phyloP scores from a whole-genome alignment of 805 yeast species.

The Metschnikowia reukaufii region DNA sequence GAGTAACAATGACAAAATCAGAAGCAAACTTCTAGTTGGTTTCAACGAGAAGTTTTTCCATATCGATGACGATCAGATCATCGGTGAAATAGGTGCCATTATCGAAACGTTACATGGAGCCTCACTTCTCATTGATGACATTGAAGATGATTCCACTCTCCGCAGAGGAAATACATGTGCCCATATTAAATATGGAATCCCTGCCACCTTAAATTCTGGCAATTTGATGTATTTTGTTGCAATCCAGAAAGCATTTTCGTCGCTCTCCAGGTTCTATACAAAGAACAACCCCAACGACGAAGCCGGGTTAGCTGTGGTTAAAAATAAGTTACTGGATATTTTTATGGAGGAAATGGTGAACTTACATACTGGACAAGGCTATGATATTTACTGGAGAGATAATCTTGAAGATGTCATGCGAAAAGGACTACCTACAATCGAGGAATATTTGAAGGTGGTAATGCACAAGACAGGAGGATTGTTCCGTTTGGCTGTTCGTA shows the following conservation, averaged over 20 bases:
- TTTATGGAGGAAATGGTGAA: slow-evolving; percentile 74
- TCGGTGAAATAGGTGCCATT: slow-evolving; percentile 29
- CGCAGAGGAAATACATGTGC: slow-evolving; percentile 82
- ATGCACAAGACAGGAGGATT: slow-evolving; percentile 86
- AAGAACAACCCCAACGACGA: not conserved
- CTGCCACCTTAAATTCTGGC: slow-evolving; percentile 80
- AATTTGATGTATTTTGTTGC: slow-evolving; percentile 80
- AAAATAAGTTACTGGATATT: slow-evolving; percentile 28
- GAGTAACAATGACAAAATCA: slow-evolving; percentile 32
- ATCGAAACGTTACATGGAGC: slow-evolving; percentile 38
- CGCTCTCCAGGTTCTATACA: slow-evolving; percentile 2
- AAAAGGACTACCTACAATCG: slow-evolving; percentile 26
- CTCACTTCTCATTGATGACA: slow-evolving; percentile 66
- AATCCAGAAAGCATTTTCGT: slow-evolving; percentile 44
- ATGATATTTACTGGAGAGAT: slow-evolving; percentile 89
- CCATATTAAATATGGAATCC: slow-evolving; percentile 72
- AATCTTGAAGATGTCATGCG: slow-evolving; percentile 16
- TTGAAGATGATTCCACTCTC: slow-evolving; percentile 72
- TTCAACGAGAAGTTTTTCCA: slow-evolving; percentile 35
- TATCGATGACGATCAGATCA: slow-evolving; percentile 24
- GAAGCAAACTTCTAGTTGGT: slow-evolving; percentile 31
- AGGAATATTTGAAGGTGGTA: slow-evolving; percentile 74
- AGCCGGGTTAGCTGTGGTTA: not conserved
- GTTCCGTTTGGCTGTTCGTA: slow-evolving; percentile 67
- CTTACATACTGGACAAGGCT: slow-evolving; percentile 86